Evolutionary conservation across 306 rosid species (phyloP), one percentile per base, ranked within the genome.

Genomic region (Vigna angularis): DNA sequence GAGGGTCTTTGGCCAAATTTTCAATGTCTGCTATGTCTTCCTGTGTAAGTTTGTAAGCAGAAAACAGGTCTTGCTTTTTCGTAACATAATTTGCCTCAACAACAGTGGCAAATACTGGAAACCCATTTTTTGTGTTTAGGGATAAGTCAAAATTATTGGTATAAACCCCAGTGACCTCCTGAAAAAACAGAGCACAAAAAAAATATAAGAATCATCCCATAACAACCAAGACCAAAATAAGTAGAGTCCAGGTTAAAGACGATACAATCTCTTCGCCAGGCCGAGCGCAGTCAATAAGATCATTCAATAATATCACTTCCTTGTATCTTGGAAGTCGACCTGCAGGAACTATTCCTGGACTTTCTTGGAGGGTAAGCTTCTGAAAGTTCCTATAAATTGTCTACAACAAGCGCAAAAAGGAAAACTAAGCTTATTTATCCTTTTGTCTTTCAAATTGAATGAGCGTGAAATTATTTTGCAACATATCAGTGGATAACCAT

Each of bases 311-410:
- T 79, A 95, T 95, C 76, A 93, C 98, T 91, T 95, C 99, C 83
- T 95, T 95, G 88, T 91, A 95, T 89, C 99, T 91, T 20, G 99
- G 99, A 80, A 95, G 91, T 18, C 99, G 93, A 75, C 98, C 99
- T 3, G 99, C 98, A 34, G 98, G 99, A 81, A 95, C 99, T 80
- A 90, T 95, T 76, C 99, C 99, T 7, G 99, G 99, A 87, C 99
- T 95, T 77, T 95, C 99, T 86, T 95, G 99, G 66, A 95, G 99
- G 2, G 96, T 86, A 66, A 95, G 98, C 90, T 93, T 95, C 79
- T 95, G 99, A 81, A 93, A 95, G 59, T 95, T 95, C 90, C 99
- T 87, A 78, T 95, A 95, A 77, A 95, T 79, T 50, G 99, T 95
- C 98, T 94, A 85, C 79, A 84, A 83, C 77, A 84, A 74, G 82